Evolutionary conservation across 2,329 filamentous ascomycete genomes (phyloP), one percentile per base, ranked within the genome.

Genomic region (Scorias spongiosa): DNA sequence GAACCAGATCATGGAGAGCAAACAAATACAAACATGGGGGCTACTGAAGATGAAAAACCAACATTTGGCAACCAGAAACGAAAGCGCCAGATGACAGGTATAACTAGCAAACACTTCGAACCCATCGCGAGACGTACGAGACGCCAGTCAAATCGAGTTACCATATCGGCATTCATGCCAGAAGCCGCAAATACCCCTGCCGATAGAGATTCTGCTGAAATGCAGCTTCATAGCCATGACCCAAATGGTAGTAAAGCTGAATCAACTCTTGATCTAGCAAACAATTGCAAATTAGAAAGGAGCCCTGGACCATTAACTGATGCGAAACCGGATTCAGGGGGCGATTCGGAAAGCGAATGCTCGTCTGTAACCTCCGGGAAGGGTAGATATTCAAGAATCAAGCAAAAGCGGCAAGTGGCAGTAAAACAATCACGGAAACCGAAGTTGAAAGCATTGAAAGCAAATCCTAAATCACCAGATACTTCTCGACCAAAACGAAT

Each of bases 51-150:
- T 4, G 20, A 26, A 4, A 26, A 26, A 3, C 20, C 20, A 26
- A 26, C 20, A 3, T 7, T 26, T 26, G 20, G 7, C 7, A 26
- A 26, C 20, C 20, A 26, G 20, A 26, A 26, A 26, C 20, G 20
- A 46, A 57, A 54, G 44, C 54, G 57, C 2, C 59, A 57, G 45
- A 55, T 54, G 48, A 62, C 59, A 2, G 57, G 58, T 9, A 51
- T 46, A 20, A 59, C 49, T 8, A 60, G 56, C 36, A 54, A 55
- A 42, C 60, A 62, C 46, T 61, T 61, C 41, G 47, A 52, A 2
- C 48, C 50, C 1, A 20, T 12, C 10, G 44, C 42, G n/a, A 53
- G 54, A 43, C 15, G 18, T n/a, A 30, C 40, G n/a, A 48, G 14
- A 30, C 15, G 11, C 41, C n/a, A 42, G n/a, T 10, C 7, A 37